phyloP scores from a whole-genome alignment of 768 basidiomycete species.

The Agrocybe pediades region DNA sequence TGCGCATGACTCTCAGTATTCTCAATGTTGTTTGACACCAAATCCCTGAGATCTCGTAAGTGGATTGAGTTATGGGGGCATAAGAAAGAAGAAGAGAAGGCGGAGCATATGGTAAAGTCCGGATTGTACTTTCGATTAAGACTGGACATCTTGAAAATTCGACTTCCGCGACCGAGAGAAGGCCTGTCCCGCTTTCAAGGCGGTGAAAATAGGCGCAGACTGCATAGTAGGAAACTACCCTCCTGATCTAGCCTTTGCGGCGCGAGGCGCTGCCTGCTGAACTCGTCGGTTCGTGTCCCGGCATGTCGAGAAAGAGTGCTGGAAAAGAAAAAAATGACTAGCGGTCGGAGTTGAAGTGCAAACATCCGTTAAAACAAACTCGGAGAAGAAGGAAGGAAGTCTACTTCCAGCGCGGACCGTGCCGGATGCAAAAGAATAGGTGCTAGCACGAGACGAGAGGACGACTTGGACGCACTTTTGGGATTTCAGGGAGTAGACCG shows the following conservation, averaged over 20 bases:
- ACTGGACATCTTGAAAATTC: conserved; percentile 5
- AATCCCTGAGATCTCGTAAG: conserved; percentile 8
- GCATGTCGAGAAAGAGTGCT: not conserved
- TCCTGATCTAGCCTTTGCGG: not conserved
- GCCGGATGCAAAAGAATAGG: conserved; percentile 9
- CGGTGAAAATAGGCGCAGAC: conserved; percentile 4
- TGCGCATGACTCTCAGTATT: not conserved
- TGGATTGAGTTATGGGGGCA: conserved; percentile 3
- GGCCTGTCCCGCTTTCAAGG: conserved; percentile 11
- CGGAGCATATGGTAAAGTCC: conserved; percentile 9
- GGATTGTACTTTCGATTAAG: conserved; percentile 7
- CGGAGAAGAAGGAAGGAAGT: conserved; percentile 14
- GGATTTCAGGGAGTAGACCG: not conserved
- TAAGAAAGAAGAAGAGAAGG: conserved; percentile 2
- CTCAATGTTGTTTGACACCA: conserved; percentile 12
- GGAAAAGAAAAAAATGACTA: not conserved
- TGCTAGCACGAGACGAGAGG: not conserved
- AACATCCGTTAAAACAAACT: conserved; percentile 15
- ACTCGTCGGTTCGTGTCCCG: conserved; percentile 4
- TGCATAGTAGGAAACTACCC: conserved; percentile 1
- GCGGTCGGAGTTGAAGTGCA: not conserved
- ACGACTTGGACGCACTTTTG: conserved; percentile 11
- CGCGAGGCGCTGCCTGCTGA: conserved; percentile 1
- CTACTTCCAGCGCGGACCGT: conserved; percentile 13
- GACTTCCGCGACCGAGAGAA: conserved; percentile 11